Evolutionary conservation across 768 basidiomycete genomes (phyloP).

Genomic region (Nidularia sp.): DNA sequence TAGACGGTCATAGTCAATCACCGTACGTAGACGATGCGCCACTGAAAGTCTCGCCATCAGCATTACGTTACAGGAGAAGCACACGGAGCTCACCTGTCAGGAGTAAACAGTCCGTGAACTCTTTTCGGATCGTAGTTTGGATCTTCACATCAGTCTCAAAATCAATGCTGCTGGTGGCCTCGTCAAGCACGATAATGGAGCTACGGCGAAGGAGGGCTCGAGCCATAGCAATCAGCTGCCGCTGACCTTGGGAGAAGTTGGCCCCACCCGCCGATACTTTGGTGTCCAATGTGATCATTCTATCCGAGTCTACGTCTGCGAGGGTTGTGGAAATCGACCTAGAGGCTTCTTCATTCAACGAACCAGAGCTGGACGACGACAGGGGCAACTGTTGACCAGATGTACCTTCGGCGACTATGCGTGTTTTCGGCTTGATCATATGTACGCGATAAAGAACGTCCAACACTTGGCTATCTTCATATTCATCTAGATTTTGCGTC

Average conservation of each 20-base stretch:
- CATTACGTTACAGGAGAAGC: constrained; percentile 2
- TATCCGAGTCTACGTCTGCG: constrained; percentile 57
- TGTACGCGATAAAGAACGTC: constrained; percentile 83
- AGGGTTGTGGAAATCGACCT: constrained; percentile 36
- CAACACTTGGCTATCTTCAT: constrained; percentile 73
- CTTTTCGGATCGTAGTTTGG: constrained; percentile 81
- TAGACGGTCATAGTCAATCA: constrained; percentile 78
- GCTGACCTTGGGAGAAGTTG: constrained; percentile 91
- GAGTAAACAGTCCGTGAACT: constrained; percentile 73
- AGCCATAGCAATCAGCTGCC: constrained; percentile 86
- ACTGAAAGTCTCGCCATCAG: constrained; percentile 28
- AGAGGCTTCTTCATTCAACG: constrained; percentile 30
- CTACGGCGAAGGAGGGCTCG: constrained; percentile 71
- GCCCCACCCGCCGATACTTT: constrained; percentile 82
- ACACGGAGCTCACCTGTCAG: constrained; percentile 51
- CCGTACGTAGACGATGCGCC: constrained; percentile 71
- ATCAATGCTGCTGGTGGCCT: constrained; percentile 84
- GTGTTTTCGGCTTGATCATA: constrained; percentile 48
- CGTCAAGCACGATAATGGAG: constrained; percentile 74
- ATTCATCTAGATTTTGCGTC: constrained; percentile 45
- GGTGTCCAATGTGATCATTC: constrained; percentile 62
- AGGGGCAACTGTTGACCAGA: constrained; percentile 46
- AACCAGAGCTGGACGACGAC: constrained; percentile 39
- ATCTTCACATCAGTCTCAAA: constrained; percentile 89
- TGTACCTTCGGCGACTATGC: constrained; percentile 36